Base-by-base conservation (phyloP, 1,139 yeast genomes). In the Blastobotrys buckinghamii region DNA sequence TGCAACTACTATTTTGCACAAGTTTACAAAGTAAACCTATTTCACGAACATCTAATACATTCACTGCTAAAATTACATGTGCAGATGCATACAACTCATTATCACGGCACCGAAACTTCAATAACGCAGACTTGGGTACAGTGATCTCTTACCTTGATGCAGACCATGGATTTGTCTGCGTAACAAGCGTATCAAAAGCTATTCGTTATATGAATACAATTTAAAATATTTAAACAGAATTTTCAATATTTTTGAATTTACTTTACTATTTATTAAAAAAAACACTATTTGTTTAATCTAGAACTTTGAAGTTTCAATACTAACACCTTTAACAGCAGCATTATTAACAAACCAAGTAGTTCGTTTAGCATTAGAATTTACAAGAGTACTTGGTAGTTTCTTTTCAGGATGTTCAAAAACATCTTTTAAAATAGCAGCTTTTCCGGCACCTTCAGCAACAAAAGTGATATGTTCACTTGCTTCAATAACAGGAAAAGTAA, bases 401-500 rank as follows among this genome's bases (percentile, higher is more conserved):
- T 72, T 61, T 55, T 82, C 78, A 50, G 74, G 74, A 30, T 64
- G 47, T 43, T 68, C 76, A 66, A 90, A 87, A 47, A 89, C 82
- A 55, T 83, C 76, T 60, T 78, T 77, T 66, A 90, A 72, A 40
- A 84, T 75, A 0, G 79, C 74, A n/a, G 88, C 86, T 68, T 89
- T 89, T 35, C 86, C 84, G 16, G 82, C 82, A 50, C 97, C 96
- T 65, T 87, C 92, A 16, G 96, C 96, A 44, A 88, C 92, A 69
- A 88, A 89, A 1, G 88, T 84, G 58, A 89, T 78, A 42, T 77
- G 65, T 17, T 69, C 63, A 17, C 84, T 82, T 29, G 66, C 69
- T 52, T 71, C 74, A 59, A 83, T 73, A 3, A 79, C 79, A 4
- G 84, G 84, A 67, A 81, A 77, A 7, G 89, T 82, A 60, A 83